These are phyloP conservation scores for Sporothrix variecibatus DNA, from an alignment of 2,329 filamentous ascomycete species.

Conservation along the genomic window DNA sequence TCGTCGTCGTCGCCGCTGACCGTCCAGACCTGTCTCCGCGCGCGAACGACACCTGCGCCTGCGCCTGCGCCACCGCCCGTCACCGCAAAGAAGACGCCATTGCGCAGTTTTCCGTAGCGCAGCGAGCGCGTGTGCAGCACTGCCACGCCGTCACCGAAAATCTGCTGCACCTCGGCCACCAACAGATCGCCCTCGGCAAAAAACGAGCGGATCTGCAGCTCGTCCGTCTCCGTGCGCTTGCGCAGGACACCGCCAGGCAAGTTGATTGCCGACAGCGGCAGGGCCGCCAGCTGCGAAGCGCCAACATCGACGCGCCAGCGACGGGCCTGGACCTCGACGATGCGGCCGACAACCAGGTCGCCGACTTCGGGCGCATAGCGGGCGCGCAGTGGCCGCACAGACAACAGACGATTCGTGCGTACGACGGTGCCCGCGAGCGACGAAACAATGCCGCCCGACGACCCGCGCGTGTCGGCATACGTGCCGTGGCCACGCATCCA, in stretches of 20 bases:
- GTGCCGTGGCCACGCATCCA: slow-evolving; percentile 99
- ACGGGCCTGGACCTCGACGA: slow-evolving; percentile 89
- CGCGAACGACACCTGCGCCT: slow-evolving; percentile 81
- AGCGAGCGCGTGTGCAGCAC: slow-evolving; percentile 85
- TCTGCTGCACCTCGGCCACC: slow-evolving; percentile 89
- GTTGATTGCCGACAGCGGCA: slow-evolving; percentile 90
- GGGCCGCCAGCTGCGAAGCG: slow-evolving; percentile 77
- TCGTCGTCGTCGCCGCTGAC: slow-evolving; percentile 56
- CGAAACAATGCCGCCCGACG: slow-evolving; percentile 69
- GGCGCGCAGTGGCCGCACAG: slow-evolving; percentile 83
- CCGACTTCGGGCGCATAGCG: slow-evolving; percentile 96
- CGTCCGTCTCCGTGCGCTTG: slow-evolving; percentile 90
- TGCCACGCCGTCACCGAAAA: slow-evolving; percentile 83
- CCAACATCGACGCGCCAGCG: slow-evolving; percentile 96
- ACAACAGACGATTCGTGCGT: slow-evolving; percentile 96
- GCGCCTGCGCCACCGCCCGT: slow-evolving; percentile 80
- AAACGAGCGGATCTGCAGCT: slow-evolving; percentile 95
- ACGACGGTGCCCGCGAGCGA: slow-evolving; percentile 88
- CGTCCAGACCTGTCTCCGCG: slow-evolving; percentile 85
- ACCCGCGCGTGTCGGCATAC: slow-evolving; percentile 61
- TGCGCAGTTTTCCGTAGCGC: slow-evolving; percentile 93
- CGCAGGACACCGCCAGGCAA: slow-evolving; percentile 89
- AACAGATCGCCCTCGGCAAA: slow-evolving; percentile 93
- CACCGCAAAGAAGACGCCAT: slow-evolving; percentile 85
- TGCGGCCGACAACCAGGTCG: slow-evolving; percentile 89